Evolutionary conservation across 345 rosid species (phyloP), one percentile per base, ranked within the genome.

Genomic region (Raphanus sativus): DNA sequence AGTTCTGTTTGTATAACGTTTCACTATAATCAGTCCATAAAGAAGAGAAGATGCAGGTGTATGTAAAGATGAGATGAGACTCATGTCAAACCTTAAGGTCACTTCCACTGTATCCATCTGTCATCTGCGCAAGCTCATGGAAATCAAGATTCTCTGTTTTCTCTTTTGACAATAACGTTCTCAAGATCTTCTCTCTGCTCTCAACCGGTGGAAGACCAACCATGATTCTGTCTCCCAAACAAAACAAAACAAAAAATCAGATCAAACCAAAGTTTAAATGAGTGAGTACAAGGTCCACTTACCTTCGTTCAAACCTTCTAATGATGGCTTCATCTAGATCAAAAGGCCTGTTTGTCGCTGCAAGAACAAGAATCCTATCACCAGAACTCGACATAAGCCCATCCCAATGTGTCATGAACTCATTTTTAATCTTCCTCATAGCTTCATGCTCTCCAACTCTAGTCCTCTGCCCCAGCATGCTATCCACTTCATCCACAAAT

Each of bases 251-350:
- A 21, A 21, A 21, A 21, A 21, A 21, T 21, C 21, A 21, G 21
- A 21, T 21, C 21, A 21, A 21, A 21, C 21, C 21, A 21, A 21
- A 21, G 21, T 21, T 62, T 16, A 54, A 40, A 21, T 21, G 21
- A 21, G n/a, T 10, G 32, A 3, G 50, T 65, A 64, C 0, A 0
- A 6, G 0, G 36, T 1, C 29, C 8, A 26, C 54, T 76, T 79
- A 91, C 98, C 99, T 96, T 84, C 97, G 84, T 81, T 96, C 99
- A 69, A 96, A 96, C 62, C 97, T 90, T 86, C 99, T 96, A 50
- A 96, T 93, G 81, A 96, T 96, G 69, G 99, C 99, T 83, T 96
- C 99, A 80, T 96, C 98, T 8, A 96, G 99, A 85, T 96, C 99
- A 71, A 96, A 96, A 12, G 99, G 99, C 70, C 99, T 89, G 83